Evolutionary conservation across 306 rosid genomes (phyloP).

Genomic region (Pterocarpus macrocarpus): DNA sequence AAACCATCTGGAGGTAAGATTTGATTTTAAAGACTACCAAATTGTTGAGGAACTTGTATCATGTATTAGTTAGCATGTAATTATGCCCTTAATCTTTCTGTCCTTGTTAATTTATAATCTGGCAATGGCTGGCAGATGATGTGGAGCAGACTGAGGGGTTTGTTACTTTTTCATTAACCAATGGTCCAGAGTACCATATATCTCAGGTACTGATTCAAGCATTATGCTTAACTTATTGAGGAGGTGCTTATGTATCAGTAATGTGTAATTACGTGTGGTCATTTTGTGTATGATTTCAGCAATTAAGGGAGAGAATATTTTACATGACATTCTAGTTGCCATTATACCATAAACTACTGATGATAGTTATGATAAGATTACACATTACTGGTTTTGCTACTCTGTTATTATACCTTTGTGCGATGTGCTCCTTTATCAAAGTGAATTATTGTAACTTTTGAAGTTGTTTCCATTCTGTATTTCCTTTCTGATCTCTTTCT

Average conservation of each 20-base stretch:
- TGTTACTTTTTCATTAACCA: slow-evolving; percentile 87
- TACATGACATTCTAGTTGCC: neutral
- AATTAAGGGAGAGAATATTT: slow-evolving; percentile 9
- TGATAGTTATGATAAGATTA: slow-evolving; percentile 5
- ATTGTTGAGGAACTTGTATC: slow-evolving; percentile 13
- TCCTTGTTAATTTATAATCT: slow-evolving; percentile 31
- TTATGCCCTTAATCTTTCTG: neutral
- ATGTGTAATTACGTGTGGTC: neutral
- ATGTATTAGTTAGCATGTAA: neutral
- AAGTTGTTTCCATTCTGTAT: slow-evolving; percentile 6
- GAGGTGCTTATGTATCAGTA: slow-evolving; percentile 11
- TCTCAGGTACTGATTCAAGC: slow-evolving; percentile 73
- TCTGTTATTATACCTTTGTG: neutral
- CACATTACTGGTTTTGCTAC: neutral
- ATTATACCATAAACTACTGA: neutral
- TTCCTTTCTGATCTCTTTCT: neutral
- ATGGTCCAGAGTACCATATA: slow-evolving; percentile 93
- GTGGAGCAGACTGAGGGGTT: slow-evolving; percentile 81
- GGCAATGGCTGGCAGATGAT: slow-evolving; percentile 62
- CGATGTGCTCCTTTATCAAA: neutral
- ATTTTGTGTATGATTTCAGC: neutral
- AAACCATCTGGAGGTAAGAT: slow-evolving; percentile 73
- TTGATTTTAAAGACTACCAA: slow-evolving; percentile 28
- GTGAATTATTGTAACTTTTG: neutral
- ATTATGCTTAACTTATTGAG: slow-evolving; percentile 38